Evolutionary conservation across 306 rosid species (phyloP).

Genomic region (Rosa multiflora): DNA sequence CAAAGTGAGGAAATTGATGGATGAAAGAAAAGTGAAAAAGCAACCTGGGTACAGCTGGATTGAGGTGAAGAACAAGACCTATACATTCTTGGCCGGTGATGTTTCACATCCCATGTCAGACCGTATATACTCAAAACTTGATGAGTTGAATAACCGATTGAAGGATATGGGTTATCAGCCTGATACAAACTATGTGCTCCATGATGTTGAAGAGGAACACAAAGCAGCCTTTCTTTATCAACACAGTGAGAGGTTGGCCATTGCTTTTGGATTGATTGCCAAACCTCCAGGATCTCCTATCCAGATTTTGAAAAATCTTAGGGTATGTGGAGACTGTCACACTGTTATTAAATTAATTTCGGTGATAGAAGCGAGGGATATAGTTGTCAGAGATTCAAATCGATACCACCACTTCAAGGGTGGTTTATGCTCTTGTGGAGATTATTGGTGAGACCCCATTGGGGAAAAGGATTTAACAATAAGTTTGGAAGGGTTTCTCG

Average conservation of each 20-base stretch:
- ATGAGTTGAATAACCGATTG: constrained; percentile 53
- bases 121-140: constrained; percentile 65
- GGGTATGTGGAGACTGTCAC: constrained; percentile 93
- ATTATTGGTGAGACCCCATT: constrained; percentile 61
- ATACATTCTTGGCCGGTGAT: constrained; percentile 91
- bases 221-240: constrained; percentile 77
- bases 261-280: constrained; percentile 82
- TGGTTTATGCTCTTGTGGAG: constrained; percentile 84
- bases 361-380: constrained; percentile 61
- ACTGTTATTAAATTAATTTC: constrained; percentile 71
- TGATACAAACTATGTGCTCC: constrained; percentile 77
- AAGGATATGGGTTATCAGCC: constrained; percentile 80
- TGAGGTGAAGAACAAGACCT: constrained; percentile 80
- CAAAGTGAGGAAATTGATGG: constrained; percentile 75
- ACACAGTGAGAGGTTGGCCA: constrained; percentile 88
- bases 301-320: constrained; percentile 78
- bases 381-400: constrained; percentile 83
- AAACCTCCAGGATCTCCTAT: constrained; percentile 58
- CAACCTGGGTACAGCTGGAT: constrained; percentile 97
- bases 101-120: constrained; percentile 69
- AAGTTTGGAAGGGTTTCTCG: constrained; percentile 14
- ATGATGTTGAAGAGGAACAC: constrained; percentile 87
- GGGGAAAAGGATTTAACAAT: constrained; percentile 12
- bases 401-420: constrained; percentile 84
- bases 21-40: constrained; percentile 73